Evolutionary conservation across 495 filamentous ascomycete genomes (phyloP).

Genomic region (Xylaria palmicola): DNA sequence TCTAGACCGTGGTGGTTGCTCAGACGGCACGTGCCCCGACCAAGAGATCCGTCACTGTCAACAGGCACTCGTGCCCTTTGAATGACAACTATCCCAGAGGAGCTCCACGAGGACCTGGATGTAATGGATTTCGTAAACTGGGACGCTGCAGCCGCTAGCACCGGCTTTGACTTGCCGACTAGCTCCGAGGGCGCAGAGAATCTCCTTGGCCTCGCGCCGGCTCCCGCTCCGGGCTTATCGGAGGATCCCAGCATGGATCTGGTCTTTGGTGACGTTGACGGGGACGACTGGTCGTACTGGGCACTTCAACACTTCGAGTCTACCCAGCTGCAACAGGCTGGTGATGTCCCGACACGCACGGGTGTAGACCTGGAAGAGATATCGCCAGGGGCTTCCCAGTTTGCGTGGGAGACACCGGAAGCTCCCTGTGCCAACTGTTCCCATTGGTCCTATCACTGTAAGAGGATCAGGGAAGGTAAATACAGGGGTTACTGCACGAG

Average conservation of each 20-base stretch:
- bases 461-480: slow-evolving; percentile 65
- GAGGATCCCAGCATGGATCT: slow-evolving; percentile 40
- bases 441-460: slow-evolving; percentile 69
- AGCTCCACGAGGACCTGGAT: slow-evolving; percentile 24
- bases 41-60: background rate
- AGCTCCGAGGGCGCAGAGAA: slow-evolving; percentile 25
- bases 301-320: slow-evolving; percentile 47
- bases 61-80: slow-evolving; percentile 19
- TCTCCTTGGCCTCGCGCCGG: background rate
- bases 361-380: slow-evolving; percentile 15
- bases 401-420: slow-evolving; percentile 39
- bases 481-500: slow-evolving; percentile 71
- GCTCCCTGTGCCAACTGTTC: slow-evolving; percentile 71
- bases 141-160: slow-evolving; percentile 36
- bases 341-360: slow-evolving; percentile 11
- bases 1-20: background rate
- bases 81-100: slow-evolving; percentile 37
- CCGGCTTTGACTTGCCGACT: slow-evolving; percentile 15
- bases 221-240: slow-evolving; percentile 19
- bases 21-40: background rate
- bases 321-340: slow-evolving; percentile 25
- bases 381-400: slow-evolving; percentile 27
- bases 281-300: slow-evolving; percentile 52
- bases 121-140: slow-evolving; percentile 48
- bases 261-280: slow-evolving; percentile 43